Evolutionary conservation across 257 asterid genomes (phyloP), one percentile per base, ranked within the genome.

Genomic region (Lycium ferocissimum): DNA sequence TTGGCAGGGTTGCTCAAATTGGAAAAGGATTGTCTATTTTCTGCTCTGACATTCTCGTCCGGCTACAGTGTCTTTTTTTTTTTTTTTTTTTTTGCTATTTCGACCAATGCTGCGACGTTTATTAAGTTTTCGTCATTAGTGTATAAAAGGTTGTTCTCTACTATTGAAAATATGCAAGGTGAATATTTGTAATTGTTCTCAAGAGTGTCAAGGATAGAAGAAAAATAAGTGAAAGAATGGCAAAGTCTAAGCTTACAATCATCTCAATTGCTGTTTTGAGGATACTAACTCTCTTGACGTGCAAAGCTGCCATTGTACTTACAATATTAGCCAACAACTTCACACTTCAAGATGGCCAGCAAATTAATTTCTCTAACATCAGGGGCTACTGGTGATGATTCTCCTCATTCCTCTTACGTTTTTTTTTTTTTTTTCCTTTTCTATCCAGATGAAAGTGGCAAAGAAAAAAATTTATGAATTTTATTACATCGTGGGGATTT

Each of bases 311-410:
- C 6, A 71, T 84, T 43, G 84, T 86, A 58, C 57, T 93, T 9
- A 88, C 90, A n/a, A n/a, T n/a, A 90, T 85, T 58, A 33, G 82
- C 87, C 69, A 89, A 92, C 87, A 91, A 89, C 49, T 66, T 22
- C 86, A 88, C 54, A 9, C 43, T 84, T n/a, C 87, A 67, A 66
- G 14, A 85, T 83, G 92, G 91, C 1, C 0, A 86, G 40, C 84
- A 88, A 78, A 37, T 20, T 33, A 45, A 17, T 5, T 91, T 93
- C 88, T 56, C 85, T 40, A 88, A 80, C 76, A 54, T 91, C 20
- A 87, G 83, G 47, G 94, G 92, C 76, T 93, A 86, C 89, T 87
- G 93, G 97, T 91, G 3, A 57, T 38, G 0, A 13, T 18, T 3
- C 45, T 17, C 37, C 59, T 43, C 4, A 57, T 79, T 20, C 18